phyloP scores from a whole-genome alignment of 164 flowering plant genomes.

The Vitis rupestris region DNA sequence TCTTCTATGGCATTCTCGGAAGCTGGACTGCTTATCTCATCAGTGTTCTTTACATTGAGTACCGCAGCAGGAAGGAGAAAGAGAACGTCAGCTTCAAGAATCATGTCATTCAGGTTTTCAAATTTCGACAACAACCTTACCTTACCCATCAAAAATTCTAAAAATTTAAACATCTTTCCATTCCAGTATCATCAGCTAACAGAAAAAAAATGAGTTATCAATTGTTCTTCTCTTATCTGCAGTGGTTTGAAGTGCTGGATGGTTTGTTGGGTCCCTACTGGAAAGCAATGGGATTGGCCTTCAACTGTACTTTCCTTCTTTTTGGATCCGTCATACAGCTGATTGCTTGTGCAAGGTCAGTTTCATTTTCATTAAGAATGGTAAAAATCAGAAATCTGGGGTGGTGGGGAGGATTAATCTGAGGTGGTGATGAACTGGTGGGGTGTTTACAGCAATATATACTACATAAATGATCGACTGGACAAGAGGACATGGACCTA shows the following conservation, averaged over 20 bases:
- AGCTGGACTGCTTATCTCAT: slow-evolving; percentile 84
- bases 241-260: slow-evolving; percentile 96
- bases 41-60: slow-evolving; percentile 69
- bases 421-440: too few species aligned
- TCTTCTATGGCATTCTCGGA: slow-evolving; percentile 69
- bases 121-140: background rate
- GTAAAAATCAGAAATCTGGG: too few species aligned
- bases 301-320: slow-evolving; percentile 83
- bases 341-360: slow-evolving; percentile 86
- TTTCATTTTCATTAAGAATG: background rate
- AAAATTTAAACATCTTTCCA: background rate
- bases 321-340: slow-evolving; percentile 87
- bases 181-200: too few species aligned
- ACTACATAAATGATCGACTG: slow-evolving; percentile 72
- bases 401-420: too few species aligned
- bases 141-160: background rate
- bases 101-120: slow-evolving; percentile 74
- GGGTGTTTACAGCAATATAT: slow-evolving; percentile 59
- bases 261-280: slow-evolving; percentile 76
- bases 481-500: slow-evolving; percentile 92
- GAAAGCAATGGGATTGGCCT: slow-evolving; percentile 70
- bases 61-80: slow-evolving; percentile 68
- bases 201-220: too few species aligned
- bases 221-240: slow-evolving; percentile 3
- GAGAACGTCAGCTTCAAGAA: slow-evolving; percentile 71